phyloP scores from a whole-genome alignment of 108 stramenopile genomes.

The Nitzschia inconspicua region DNA sequence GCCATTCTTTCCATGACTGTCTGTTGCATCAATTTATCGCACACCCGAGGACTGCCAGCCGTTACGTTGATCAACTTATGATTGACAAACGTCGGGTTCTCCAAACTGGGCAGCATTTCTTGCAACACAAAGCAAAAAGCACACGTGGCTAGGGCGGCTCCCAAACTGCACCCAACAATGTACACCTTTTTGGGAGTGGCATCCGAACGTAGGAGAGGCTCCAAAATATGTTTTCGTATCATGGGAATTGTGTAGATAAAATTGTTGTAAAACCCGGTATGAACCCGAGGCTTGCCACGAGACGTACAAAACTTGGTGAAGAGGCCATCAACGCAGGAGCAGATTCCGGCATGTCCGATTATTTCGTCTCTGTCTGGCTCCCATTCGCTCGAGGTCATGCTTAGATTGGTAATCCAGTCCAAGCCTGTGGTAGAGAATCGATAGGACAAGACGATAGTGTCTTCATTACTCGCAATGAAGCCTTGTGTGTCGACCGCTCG shows the following conservation, averaged over 20 bases:
- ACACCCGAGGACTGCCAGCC: slow-evolving; percentile 27
- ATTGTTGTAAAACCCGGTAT: slow-evolving; percentile 36
- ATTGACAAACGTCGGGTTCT: slow-evolving; percentile 6
- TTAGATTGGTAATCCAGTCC: slow-evolving; percentile 34
- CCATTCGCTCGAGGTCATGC: slow-evolving; percentile 18
- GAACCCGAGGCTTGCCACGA: slow-evolving; percentile 25
- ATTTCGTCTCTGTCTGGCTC: slow-evolving; percentile 14
- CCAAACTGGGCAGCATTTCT: neutral
- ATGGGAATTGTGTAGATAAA: slow-evolving; percentile 21
- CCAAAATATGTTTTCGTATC: slow-evolving; percentile 17
- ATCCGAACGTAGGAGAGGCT: slow-evolving; percentile 18
- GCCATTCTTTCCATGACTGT: slow-evolving; percentile 8
- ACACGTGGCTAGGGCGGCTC: slow-evolving; percentile 27
- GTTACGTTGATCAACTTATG: slow-evolving; percentile 20
- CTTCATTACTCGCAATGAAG: slow-evolving; percentile 29
- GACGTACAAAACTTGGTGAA: slow-evolving; percentile 3
- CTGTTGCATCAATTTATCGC: slow-evolving; percentile 5
- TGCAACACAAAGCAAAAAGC: slow-evolving; percentile 26
- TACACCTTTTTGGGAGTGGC: slow-evolving; percentile 26
- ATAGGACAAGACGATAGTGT: slow-evolving; percentile 22
- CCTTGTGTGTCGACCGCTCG: slow-evolving; percentile 28
- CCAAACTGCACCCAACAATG: slow-evolving; percentile 29
- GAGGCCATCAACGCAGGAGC: slow-evolving; percentile 1
- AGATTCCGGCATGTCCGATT: slow-evolving; percentile 25
- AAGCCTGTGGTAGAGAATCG: slow-evolving; percentile 25